These are phyloP conservation scores for Mycena leptocephala DNA, from an alignment of 768 basidiomycete species.

Conservation along the genomic window DNA sequence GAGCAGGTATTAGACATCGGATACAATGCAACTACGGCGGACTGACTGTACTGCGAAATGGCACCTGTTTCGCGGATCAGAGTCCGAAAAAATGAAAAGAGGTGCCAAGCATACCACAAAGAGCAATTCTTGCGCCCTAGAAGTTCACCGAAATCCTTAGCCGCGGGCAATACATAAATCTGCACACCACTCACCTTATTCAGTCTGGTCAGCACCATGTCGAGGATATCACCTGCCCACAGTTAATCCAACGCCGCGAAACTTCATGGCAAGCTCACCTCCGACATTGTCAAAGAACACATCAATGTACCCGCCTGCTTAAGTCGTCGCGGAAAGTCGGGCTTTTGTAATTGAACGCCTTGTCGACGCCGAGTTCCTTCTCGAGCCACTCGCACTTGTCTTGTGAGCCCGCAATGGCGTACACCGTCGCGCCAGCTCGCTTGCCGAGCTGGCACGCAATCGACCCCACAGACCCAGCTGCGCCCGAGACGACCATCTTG, in stretches of 20 bases:
- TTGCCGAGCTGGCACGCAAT: conserved; percentile 90
- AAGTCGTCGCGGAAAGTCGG: conserved; percentile 80
- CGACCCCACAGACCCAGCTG: conserved; percentile 93
- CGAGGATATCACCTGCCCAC: conserved; percentile 79
- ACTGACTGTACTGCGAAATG: conserved; percentile 88
- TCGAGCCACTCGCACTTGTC: conserved; percentile 93
- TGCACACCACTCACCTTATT: conserved; percentile 56
- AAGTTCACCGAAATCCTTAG: background rate
- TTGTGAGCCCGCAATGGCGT: conserved; percentile 88
- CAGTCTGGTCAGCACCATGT: conserved; percentile 82
- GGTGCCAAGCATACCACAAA: conserved; percentile 76
- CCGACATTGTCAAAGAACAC: conserved; percentile 91
- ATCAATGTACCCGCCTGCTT: conserved; percentile 87
- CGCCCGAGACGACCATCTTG: conserved; percentile 89
- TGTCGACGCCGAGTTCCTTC: conserved; percentile 87
- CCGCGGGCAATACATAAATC: background rate
- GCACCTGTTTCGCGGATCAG: conserved; percentile 65
- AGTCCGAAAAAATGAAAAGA: background rate
- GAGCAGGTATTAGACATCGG: background rate
- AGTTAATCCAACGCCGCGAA: conserved; percentile 33
- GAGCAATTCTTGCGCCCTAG: conserved; percentile 79
- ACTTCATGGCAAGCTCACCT: conserved; percentile 48
- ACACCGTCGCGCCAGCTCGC: conserved; percentile 83
- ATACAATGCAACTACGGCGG: background rate
- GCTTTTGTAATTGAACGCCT: conserved; percentile 91